A percentile compares a stretch with the other conserved stretches of the same genome.
phyloP scores from a whole-genome alignment of 2,329 filamentous ascomycete species.

The Coniochaeta sp. region DNA sequence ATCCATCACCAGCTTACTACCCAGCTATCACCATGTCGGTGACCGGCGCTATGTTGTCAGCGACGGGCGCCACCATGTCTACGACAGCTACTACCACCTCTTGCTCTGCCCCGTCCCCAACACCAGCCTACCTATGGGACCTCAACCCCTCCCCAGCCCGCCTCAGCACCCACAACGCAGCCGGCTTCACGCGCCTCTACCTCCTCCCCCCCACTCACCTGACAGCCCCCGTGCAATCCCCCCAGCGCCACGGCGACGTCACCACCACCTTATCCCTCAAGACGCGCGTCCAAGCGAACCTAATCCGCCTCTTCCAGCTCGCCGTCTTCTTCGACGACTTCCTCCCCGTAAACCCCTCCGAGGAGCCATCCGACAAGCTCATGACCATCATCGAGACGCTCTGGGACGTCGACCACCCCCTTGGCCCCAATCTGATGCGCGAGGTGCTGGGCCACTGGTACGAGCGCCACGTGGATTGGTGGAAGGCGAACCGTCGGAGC shows the following conservation, averaged over 20 bases:
- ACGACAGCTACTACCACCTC: too few species aligned
- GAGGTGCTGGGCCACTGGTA: neutral
- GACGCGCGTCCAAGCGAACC: neutral
- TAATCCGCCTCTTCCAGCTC: neutral
- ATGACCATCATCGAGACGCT: neutral
- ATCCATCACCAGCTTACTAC: too few species aligned
- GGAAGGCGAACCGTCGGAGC: neutral
- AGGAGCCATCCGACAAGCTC: neutral
- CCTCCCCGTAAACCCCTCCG: neutral
- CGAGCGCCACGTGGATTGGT: neutral
- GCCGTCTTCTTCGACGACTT: neutral
- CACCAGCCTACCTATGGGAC: too few species aligned
- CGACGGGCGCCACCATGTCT: too few species aligned
- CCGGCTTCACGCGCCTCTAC: neutral
- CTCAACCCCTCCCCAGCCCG: neutral
- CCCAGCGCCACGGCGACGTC: neutral
- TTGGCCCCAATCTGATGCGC: neutral
- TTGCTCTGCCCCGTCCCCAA: too few species aligned
- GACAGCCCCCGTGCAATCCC: neutral
- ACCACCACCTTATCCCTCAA: neutral
- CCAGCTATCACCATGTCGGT: neutral
- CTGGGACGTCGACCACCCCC: neutral
- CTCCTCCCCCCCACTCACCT: neutral
- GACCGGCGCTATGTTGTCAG: too few species aligned
- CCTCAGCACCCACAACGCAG: neutral